Conservation (phyloP, 208 protist genomes). For the Leishmania martiniquensis region DNA sequence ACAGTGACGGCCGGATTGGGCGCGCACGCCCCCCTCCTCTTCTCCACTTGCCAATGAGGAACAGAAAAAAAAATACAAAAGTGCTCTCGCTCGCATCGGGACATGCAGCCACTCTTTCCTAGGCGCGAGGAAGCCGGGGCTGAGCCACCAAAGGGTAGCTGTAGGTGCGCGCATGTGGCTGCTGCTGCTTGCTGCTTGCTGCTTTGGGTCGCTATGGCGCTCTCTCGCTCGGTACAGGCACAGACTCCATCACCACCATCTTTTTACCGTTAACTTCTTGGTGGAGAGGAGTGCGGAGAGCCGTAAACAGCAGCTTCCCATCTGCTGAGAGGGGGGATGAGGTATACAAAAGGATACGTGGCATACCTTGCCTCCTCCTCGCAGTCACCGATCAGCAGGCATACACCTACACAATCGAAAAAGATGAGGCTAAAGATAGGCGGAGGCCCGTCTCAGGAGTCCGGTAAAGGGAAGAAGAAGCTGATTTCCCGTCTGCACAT, state of each 20-base stretch:
- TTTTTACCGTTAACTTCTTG: not conserved
- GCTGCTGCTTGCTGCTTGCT: not conserved
- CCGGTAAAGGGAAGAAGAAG: no score
- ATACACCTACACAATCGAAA: not conserved
- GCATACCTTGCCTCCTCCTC: not conserved
- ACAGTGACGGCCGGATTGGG: not conserved
- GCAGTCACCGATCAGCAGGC: not conserved
- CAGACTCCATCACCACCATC: not conserved
- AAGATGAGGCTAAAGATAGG: not conserved
- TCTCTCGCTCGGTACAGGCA: not conserved
- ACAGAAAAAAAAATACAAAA: not conserved
- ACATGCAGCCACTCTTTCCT: not conserved
- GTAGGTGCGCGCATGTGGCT: not conserved
- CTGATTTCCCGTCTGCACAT: not conserved
- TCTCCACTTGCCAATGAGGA: not conserved
- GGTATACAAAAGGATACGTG: not conserved
- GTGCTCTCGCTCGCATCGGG: not conserved
- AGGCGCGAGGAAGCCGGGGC: not conserved
- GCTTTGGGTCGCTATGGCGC: not conserved
- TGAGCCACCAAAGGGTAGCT: not conserved
- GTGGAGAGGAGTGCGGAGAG: not conserved
- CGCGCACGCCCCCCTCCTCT: not conserved
- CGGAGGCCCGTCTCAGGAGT: not conserved
- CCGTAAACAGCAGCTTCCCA: not conserved
- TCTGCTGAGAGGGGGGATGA: not conserved